These are phyloP conservation scores for Ramularia endophylla DNA, from an alignment of 2,329 filamentous ascomycete species.

Conservation along the genomic window DNA sequence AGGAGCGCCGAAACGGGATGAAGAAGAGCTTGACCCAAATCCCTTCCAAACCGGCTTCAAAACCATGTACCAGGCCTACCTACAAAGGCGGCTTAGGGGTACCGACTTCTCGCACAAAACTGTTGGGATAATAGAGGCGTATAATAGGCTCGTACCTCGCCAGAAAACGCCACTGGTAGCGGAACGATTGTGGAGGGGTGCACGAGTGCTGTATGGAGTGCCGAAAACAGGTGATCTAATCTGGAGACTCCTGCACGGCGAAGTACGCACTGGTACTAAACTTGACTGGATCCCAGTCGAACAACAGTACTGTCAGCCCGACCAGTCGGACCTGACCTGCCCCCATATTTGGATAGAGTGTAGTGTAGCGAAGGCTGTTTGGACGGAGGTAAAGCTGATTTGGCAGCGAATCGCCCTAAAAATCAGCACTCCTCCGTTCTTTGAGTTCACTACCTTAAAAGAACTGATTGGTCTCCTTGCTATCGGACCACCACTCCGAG, in stretches of 20 bases:
- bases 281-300: not conserved
- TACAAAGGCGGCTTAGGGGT: not conserved
- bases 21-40: no score
- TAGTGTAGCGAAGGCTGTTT: no score
- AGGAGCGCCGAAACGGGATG: no score
- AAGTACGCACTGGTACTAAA: not conserved
- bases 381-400: no score
- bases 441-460: no score
- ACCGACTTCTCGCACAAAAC: not conserved
- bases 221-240: not conserved
- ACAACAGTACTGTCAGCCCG: not conserved
- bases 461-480: no score
- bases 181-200: not conserved
- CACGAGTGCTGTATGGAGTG: not conserved
- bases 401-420: no score
- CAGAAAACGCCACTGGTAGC: not conserved
- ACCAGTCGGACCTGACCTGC: not conserved
- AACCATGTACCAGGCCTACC: not conserved
- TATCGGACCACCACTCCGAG: no score
- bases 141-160: not conserved
- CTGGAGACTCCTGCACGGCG: not conserved
- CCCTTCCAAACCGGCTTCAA: not conserved
- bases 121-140: not conserved
- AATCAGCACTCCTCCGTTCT: no score
- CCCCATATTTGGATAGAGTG: conserved; percentile 2